Conservation (phyloP, 2,329 filamentous ascomycete species). For the Meredithiella fracta region DNA sequence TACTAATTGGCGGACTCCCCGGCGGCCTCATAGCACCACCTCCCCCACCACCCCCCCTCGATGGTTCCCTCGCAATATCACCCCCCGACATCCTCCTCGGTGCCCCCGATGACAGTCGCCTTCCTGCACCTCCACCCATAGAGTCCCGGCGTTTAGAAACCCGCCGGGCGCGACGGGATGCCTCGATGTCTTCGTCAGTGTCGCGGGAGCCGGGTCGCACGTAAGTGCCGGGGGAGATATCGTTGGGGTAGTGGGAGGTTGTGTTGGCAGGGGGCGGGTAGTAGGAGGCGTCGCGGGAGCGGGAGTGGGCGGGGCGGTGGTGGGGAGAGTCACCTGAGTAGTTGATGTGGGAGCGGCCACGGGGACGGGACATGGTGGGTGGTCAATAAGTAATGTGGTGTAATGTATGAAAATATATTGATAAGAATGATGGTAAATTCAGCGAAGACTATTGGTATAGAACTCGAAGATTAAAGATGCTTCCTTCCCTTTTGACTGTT, state of each 20-base stretch:
- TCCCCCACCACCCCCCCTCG: background rate
- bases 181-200: slow-evolving; percentile 2
- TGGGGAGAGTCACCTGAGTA: background rate
- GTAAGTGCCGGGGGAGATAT: background rate
- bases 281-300: slow-evolving; percentile 1
- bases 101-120: background rate
- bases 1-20: background rate
- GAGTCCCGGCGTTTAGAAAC: background rate
- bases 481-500: too few species aligned
- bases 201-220: background rate
- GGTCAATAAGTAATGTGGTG: background rate
- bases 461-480: too few species aligned
- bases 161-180: background rate
- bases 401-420: background rate
- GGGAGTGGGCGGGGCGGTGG: background rate
- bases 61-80: slow-evolving; percentile 1
- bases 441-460: too few species aligned
- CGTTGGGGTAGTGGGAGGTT: background rate
- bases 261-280: background rate
- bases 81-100: background rate
- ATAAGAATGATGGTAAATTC: background rate
- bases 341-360: background rate
- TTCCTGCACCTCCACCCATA: background rate
- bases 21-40: background rate
- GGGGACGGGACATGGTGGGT: slow-evolving; percentile 1